Base-by-base conservation (phyloP, 2,329 filamentous ascomycete species). In the Penicillium sumatraense region DNA sequence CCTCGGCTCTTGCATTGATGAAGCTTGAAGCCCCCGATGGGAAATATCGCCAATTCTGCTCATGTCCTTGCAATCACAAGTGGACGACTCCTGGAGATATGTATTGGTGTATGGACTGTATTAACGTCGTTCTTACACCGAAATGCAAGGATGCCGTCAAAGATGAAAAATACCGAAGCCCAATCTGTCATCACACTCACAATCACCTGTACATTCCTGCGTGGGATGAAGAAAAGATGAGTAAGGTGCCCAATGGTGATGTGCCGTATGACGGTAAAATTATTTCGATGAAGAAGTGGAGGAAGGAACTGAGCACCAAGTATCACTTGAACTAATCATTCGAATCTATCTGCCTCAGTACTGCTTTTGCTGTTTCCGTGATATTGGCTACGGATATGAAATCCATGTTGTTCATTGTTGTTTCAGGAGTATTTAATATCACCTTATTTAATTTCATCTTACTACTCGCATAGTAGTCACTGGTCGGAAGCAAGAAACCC, bases 61-160 rank as follows among this genome's bases (percentile, higher is more conserved):
- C 61, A 35, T 59, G 61, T 20, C 41, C 48, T 14, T 65, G 62
- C 26, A 57, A 52, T 6, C 35, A 53, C 13, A 40, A 31, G 13
- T 70, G 63, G 64, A 49, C 49, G 9, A 59, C 59, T n/a, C 62
- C 66, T 10, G 56, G 64, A 21, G 62, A 70, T 14, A 61, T 70
- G 49, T 65, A 65, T 47, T 61, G 60, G 45, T 70, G 68, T 57
- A 62, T 56, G 50, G 67, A 70, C 45, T 71, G 67, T 35, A 35
- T 35, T 49, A 62, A 67, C 26, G 49, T 69, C 20, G 58, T 60
- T 3, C 64, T 71, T 35, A 62, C 61, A n/a, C 27, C 24, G 18
- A 41, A 54, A 7, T 70, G 67, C 46, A 54, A 60, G 13, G 51
- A 62, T 5, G 58, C 57, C 8, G 49, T 65, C 2, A 58, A 60